phyloP scores from a whole-genome alignment of 805 yeast genomes.

The Yarrowia sp. region DNA sequence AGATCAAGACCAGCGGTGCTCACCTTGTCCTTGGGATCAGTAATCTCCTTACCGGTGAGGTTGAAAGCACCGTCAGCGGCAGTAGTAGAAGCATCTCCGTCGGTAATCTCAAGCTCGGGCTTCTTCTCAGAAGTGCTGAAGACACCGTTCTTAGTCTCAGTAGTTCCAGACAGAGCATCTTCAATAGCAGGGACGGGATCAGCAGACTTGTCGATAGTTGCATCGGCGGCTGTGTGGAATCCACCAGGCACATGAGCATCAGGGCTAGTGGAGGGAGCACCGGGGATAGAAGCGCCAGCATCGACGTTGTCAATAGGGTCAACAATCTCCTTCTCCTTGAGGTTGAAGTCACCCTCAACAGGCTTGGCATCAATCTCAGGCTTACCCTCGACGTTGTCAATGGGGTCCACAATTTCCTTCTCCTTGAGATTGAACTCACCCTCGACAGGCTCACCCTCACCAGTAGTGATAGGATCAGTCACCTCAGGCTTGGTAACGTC shows the following conservation, averaged over 20 bases:
- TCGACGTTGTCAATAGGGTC: constrained; percentile 19
- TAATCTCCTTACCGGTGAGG: constrained; percentile 20
- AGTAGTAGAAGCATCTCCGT: constrained; percentile 8
- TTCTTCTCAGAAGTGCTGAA: constrained; percentile 31
- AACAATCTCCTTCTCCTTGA: constrained; percentile 18
- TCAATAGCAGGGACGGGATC: constrained; percentile 29
- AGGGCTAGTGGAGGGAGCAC: constrained; percentile 20
- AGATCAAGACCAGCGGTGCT: constrained; percentile 23
- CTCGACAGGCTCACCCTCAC: constrained; percentile 10
- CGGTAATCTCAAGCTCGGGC: constrained; percentile 3
- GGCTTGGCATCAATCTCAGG: constrained; percentile 6
- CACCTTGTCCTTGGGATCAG: constrained; percentile 22
- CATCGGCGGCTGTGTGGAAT: constrained; percentile 21
- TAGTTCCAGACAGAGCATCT: constrained; percentile 19
- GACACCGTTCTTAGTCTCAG: constrained; percentile 25
- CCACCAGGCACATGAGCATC: constrained; percentile 27
- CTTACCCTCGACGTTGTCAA: constrained; percentile 3
- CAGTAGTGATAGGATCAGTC: background rate
- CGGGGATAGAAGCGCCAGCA: constrained; percentile 21
- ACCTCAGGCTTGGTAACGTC: constrained; percentile 19
- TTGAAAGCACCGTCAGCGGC: constrained; percentile 26
- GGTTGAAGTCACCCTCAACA: constrained; percentile 25
- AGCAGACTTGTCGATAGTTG: constrained; percentile 7
- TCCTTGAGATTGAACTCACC: constrained; percentile 32
- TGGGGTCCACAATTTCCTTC: constrained; percentile 27